Base-by-base conservation (phyloP, 2,329 filamentous ascomycete genomes). In the Aurifilum marmelostoma region DNA sequence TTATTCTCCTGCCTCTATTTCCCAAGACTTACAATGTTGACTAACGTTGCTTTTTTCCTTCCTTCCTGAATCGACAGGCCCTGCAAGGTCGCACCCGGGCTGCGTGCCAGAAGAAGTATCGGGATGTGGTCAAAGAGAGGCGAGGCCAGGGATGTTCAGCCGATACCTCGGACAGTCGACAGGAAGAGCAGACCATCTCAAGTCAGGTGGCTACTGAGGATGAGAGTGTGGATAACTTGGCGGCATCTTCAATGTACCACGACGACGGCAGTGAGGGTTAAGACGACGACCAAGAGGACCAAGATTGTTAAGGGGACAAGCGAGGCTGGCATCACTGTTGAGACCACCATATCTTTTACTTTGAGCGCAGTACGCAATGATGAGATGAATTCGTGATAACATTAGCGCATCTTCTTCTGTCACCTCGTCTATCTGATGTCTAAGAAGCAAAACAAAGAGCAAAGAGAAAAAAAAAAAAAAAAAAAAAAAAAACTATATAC, bases 31-130 rank as follows among this genome's bases (percentile, higher is more conserved):
- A n/a, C n/a, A n/a, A 39, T 7, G 12, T 9, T 39, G 8, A 59
- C 56, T 59, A 18, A 59, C 32, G 29, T 14, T 37, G 5, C 29
- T 8, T 37, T 21, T 12, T 21, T 21, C 8, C n/a, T n/a, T n/a
- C n/a, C n/a, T n/a, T n/a, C n/a, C n/a, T n/a, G n/a, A 2, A 37
- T 29, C n/a, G 11, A 5, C 12, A 66, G 65, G 4, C 41, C 1
- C 39, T 67, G 14, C 27, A 32, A 21, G 16, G 41, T 21, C 65
- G 59, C 27, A 67, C 29, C 3, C 50, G 32, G n/a, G 7, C 24
- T 24, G 65, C 65, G 3, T 47, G 56, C 32, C n/a, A 61, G 56
- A 52, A 67, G 1, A 67, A 67, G 29, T 67, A 67, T 58, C 65
- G 65, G 12, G 27, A 37, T 8, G n/a, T 62, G 4, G 14, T n/a